Evolutionary conservation across 163 green algal genomes (phyloP).

Genomic region (Chloroidium sp.): DNA sequence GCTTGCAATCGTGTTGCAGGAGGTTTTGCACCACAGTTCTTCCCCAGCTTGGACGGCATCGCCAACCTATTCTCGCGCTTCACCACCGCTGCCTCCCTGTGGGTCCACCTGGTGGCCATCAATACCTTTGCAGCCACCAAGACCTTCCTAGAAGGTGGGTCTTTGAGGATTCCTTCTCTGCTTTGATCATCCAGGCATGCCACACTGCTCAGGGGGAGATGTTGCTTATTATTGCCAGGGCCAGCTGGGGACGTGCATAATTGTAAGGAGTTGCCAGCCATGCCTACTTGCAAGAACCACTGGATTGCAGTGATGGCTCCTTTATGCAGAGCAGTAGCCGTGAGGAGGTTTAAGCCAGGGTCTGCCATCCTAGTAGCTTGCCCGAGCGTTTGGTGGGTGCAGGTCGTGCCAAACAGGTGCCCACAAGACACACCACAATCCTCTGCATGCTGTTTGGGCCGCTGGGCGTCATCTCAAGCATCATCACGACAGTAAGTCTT

Average conservation of each 20-base stretch:
- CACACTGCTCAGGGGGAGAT: constrained; percentile 2
- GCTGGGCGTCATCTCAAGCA: constrained; percentile 38
- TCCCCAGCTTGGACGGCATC: constrained; percentile 62
- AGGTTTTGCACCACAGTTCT: constrained; percentile 74
- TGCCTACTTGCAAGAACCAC: too few relatives aligned
- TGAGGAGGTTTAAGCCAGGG: too few relatives aligned
- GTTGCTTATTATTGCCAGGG: not conserved
- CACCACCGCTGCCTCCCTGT: constrained; percentile 64
- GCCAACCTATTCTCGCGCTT: constrained; percentile 54
- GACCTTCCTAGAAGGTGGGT: constrained; percentile 46
- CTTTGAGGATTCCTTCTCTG: not conserved
- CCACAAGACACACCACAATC: constrained; percentile 37
- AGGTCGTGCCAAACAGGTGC: constrained; percentile 1
- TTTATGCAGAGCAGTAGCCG: too few relatives aligned
- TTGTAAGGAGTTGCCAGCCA: too few relatives aligned
- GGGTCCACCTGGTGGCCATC: constrained; percentile 75
- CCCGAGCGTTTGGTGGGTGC: too few relatives aligned
- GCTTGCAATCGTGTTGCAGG: constrained; percentile 16
- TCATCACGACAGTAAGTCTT: constrained; percentile 23
- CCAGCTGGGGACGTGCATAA: too few relatives aligned
- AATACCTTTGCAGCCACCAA: constrained; percentile 72
- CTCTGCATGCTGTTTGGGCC: constrained; percentile 47
- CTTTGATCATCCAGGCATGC: not conserved
- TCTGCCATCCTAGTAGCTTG: too few relatives aligned
- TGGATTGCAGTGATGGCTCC: too few relatives aligned